These are phyloP conservation scores for Ilyonectria destructans DNA, from an alignment of 2,329 filamentous ascomycete genomes.

Conservation along the genomic window DNA sequence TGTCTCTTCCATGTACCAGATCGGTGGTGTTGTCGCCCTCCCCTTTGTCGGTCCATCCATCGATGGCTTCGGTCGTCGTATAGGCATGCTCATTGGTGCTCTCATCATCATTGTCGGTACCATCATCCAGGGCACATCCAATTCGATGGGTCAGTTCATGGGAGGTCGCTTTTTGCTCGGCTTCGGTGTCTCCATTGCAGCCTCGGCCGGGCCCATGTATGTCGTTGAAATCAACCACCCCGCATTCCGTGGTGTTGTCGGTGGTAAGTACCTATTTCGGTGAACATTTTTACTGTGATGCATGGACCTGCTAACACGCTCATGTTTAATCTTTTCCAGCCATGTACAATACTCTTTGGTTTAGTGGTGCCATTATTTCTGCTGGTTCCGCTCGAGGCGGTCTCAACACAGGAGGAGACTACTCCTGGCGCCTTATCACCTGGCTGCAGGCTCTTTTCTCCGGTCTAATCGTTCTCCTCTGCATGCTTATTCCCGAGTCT, in stretches of 20 bases:
- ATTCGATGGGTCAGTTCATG: constrained; percentile 61
- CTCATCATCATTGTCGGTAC: constrained; percentile 62
- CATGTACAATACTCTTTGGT: constrained; percentile 63
- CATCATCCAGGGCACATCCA: constrained; percentile 62
- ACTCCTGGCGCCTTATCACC: constrained; percentile 60
- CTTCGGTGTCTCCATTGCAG: constrained; percentile 63
- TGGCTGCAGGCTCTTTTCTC: constrained; percentile 64
- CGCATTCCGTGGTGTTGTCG: constrained; percentile 62
- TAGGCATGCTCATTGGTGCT: constrained; percentile 56
- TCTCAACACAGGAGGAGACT: constrained; percentile 56
- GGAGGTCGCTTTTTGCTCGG: constrained; percentile 75
- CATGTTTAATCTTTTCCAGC: constrained; percentile 24
- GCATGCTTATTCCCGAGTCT: constrained; percentile 59
- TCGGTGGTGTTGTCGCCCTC: constrained; percentile 64
- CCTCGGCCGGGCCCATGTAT: constrained; percentile 63
- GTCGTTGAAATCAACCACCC: constrained; percentile 65
- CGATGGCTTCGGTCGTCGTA: constrained; percentile 64
- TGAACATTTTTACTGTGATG: background rate
- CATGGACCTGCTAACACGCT: background rate
- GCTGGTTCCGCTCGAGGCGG: constrained; percentile 65
- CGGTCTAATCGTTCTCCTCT: constrained; percentile 55
- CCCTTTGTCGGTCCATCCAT: constrained; percentile 63
- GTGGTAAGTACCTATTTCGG: constrained; percentile 41
- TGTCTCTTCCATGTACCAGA: constrained; percentile 68
- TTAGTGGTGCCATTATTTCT: constrained; percentile 66